Conservation (phyloP, 352 stramenopile species). For the Globisporangium paroecandrum region DNA sequence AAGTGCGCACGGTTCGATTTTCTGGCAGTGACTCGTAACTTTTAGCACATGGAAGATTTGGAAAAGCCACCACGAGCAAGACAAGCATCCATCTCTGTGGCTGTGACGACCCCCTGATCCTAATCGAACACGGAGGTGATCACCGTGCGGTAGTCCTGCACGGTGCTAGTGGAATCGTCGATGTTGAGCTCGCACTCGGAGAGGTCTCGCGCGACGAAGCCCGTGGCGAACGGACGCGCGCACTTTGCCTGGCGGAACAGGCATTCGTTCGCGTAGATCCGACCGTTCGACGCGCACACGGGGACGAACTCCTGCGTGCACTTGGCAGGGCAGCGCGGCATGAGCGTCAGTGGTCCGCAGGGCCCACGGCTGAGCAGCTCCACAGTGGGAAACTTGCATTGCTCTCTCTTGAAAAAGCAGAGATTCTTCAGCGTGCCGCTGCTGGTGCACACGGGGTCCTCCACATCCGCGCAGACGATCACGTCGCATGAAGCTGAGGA, state of each 20-base stretch:
- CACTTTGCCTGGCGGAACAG: conserved; percentile 50
- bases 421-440: conserved; percentile 44
- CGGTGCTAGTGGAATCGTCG: conserved; percentile 15
- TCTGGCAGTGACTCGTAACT: neutral
- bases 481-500: conserved; percentile 16
- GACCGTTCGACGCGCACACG: conserved; percentile 48
- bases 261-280: conserved; percentile 55
- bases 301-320: conserved; percentile 39
- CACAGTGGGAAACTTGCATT: conserved; percentile 25
- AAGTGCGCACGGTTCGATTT: conserved; percentile 1
- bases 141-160: conserved; percentile 8
- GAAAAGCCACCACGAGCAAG: neutral
- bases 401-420: conserved; percentile 33
- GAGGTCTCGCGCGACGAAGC: conserved; percentile 21
- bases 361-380: conserved; percentile 24
- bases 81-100: neutral
- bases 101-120: neutral
- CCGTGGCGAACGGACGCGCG: conserved; percentile 17
- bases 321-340: conserved; percentile 29
- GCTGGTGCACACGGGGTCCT: conserved; percentile 51
- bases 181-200: conserved; percentile 20
- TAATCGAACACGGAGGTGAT: conserved; percentile 19
- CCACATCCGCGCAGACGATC: conserved; percentile 35
- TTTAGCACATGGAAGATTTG: neutral
- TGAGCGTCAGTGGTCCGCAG: conserved; percentile 20